phyloP scores from a whole-genome alignment of 805 yeast species.

The Yarrowia sp. region DNA sequence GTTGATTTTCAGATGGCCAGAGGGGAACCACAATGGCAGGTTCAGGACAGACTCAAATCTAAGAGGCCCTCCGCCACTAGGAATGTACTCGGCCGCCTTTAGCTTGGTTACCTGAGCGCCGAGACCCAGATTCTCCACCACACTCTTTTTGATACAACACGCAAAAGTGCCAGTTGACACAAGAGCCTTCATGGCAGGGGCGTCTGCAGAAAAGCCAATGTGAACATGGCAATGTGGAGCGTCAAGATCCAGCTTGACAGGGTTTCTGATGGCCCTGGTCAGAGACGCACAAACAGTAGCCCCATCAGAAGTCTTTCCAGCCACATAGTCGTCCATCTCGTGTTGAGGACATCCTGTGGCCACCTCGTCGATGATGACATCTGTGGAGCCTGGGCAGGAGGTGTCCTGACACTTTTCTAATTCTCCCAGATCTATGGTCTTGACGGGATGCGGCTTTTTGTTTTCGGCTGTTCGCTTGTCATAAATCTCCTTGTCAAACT shows the following conservation, averaged over 20 bases:
- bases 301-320: not conserved
- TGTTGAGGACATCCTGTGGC: not conserved
- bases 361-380: not conserved
- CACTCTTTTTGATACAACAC: conserved; percentile 1
- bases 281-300: not conserved
- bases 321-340: conserved; percentile 3
- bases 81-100: conserved; percentile 7
- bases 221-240: conserved; percentile 22
- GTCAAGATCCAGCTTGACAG: not conserved
- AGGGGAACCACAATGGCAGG: conserved; percentile 18
- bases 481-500: not conserved
- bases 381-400: not conserved
- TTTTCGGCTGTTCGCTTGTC: not conserved
- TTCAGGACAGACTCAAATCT: not conserved
- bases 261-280: conserved; percentile 1
- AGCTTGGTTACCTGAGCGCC: not conserved
- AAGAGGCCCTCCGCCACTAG: not conserved
- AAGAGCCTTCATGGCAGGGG: not conserved
- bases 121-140: conserved; percentile 14
- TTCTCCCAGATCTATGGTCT: not conserved
- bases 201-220: conserved; percentile 11
- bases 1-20: not conserved
- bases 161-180: conserved; percentile 18
- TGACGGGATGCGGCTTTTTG: not conserved
- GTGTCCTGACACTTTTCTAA: not conserved